Evolutionary conservation across 1,139 yeast species (phyloP), one percentile per base, ranked within the genome.

Genomic region (Zygosaccharomyces sapae): DNA sequence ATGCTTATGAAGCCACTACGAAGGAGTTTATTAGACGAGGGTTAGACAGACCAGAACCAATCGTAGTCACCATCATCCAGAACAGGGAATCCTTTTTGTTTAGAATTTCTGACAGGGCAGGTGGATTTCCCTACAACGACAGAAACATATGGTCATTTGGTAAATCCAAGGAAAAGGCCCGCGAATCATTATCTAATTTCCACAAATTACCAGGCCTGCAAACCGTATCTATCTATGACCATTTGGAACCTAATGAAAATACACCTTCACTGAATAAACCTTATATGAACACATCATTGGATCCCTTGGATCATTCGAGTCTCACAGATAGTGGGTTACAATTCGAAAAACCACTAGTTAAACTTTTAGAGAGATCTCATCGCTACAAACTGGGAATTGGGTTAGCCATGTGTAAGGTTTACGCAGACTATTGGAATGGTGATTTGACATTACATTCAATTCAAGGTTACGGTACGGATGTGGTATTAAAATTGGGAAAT

Each of bases 341-440:
- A 33, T 62, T 59, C 41, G 63, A 66, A 40, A 74, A 77, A 2
- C 77, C 81, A 9, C 61, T 81, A 44, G 62, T 70, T 35, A 71
- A 76, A 24, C 73, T 88, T 56, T 78, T 86, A 39, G 74, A 82
- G 16, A 74, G 96, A 55, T 87, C 94, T 0, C 82, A 86, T 30
- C 77, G 83, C 50, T 76, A 78, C 56, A 83, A 85, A 50, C 70
- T 90, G 24, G 97, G 97, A 0, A 76, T 90, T 55, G 96, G 97
- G 0, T 72, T 90, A 50, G 97, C 97, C 0, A 80, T 90, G 83
- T 84, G 95, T 59, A 81, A 86, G 55, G 87, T 90, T 0, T 90
- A 90, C 62, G 90, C 96, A 0, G 97, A 90, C 58, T 90, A 90
- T 66, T 90, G 97, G 97, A 92, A 89, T 58, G 97, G 97, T 4